Base-by-base conservation (phyloP, 2,329 filamentous ascomycete genomes). In the Aspergillus sp. region DNA sequence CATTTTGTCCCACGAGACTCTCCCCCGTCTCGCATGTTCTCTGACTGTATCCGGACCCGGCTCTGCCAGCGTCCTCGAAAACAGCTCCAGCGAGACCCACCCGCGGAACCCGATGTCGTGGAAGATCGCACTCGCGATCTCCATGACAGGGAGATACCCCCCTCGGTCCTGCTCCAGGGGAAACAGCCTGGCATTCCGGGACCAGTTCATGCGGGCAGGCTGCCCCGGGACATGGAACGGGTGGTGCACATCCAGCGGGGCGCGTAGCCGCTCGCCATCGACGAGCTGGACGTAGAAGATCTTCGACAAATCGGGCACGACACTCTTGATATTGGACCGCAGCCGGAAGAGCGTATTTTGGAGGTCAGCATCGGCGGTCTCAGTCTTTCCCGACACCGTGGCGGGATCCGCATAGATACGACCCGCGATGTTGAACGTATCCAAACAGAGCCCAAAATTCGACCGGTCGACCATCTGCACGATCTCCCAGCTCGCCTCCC, bases 251-350 rank as follows among this genome's bases (percentile, higher is more conserved):
- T 74, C 56, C 6, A 90, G 64, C 0, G 85, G 85, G 7, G 68
- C 57, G 0, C 64, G 57, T 3, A 89, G 71, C 3, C 76, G 72
- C 61, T 88, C 83, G 1, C 80, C 86, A 57, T 91, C 86, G 4
- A 86, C 85, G 5, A 90, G 75, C 60, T 91, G 87, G 1, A 91
- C 73, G 57, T 86, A 87, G 57, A 88, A 87, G 0, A 91, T 73
- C 61, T 85, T 87, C 38, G 68, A 63, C 2, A 78, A 71, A 50
- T 87, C 78, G 5, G 88, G 68, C n/a, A 12, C 34, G 8, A 36
- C 12, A 5, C 26, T 36, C n/a, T 36, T 39, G 26, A 12, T 39
- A 0, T 68, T 69, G 1, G 69, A 54, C 0, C 81, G 64, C 4
- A 88, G 67, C 4, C 74, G 69, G 30, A 70, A 62, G 39, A 88